Conservation (phyloP, 208 protist species). For the Leishmania arabica region DNA sequence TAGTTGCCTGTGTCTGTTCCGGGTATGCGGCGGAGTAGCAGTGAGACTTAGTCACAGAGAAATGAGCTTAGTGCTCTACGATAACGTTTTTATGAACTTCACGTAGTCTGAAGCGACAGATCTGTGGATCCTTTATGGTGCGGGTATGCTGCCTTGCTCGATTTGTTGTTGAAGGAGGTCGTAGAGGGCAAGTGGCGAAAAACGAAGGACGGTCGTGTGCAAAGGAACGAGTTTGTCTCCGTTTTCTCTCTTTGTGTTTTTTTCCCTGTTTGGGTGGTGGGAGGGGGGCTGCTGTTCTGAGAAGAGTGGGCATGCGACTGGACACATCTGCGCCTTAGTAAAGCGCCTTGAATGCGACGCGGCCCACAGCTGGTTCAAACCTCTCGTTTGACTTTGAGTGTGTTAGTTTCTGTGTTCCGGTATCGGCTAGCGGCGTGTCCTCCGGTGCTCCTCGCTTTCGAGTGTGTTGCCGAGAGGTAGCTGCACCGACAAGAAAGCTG, state of each 20-base stretch:
- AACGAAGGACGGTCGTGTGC: not conserved
- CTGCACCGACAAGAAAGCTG: too few relatives aligned
- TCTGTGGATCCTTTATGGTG: not conserved
- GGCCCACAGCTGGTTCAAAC: not conserved
- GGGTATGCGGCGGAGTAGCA: too few relatives aligned
- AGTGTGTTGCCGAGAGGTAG: too few relatives aligned
- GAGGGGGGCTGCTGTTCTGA: not conserved
- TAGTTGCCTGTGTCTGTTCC: too few relatives aligned
- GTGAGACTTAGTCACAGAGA: too few relatives aligned
- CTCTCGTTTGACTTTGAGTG: not conserved
- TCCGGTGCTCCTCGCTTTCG: too few relatives aligned
- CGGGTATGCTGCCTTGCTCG: not conserved
- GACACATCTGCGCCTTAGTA: not conserved
- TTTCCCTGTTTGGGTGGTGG: too few relatives aligned
- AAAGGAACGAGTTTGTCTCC: not conserved
- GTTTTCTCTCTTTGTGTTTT: too few relatives aligned
- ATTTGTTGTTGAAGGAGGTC: not conserved
- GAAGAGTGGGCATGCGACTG: not conserved
- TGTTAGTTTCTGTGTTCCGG: not conserved
- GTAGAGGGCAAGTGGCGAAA: not conserved
- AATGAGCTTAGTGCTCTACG: too few relatives aligned
- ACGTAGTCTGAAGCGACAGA: not conserved
- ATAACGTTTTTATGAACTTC: not conserved
- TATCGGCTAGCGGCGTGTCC: too few relatives aligned
- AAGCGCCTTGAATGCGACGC: not conserved